These are phyloP conservation scores for Colletotrichum sp. DNA, from an alignment of 2,329 filamentous ascomycete genomes.

Conservation along the genomic window DNA sequence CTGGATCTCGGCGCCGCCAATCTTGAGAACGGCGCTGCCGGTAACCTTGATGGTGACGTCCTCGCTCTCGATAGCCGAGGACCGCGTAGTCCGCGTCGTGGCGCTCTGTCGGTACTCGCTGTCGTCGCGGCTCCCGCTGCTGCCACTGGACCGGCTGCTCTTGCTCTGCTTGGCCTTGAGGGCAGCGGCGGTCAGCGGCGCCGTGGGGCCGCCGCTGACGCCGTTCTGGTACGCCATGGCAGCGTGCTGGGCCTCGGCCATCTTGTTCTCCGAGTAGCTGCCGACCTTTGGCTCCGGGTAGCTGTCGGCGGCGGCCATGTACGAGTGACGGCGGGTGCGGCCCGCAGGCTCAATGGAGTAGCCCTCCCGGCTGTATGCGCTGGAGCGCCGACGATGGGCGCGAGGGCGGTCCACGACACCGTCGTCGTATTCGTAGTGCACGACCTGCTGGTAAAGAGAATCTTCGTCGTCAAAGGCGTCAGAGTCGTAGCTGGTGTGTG, in stretches of 20 bases:
- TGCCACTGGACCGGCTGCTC: constrained; percentile 62
- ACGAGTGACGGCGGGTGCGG: constrained; percentile 43
- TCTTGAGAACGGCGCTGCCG: constrained; percentile 59
- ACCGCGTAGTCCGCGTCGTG: constrained; percentile 65
- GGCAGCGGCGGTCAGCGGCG: constrained; percentile 60
- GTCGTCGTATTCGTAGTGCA: constrained; percentile 38
- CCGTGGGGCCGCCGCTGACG: constrained; percentile 46
- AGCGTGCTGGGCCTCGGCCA: constrained; percentile 47
- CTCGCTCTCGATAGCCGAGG: constrained; percentile 49
- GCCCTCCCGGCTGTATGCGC: constrained; percentile 41
- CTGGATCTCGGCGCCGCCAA: constrained; percentile 63
- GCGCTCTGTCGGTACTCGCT: constrained; percentile 67
- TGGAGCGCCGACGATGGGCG: constrained; percentile 30
- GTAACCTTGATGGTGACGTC: constrained; percentile 67
- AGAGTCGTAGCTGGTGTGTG: constrained; percentile 37
- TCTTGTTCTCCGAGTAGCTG: constrained; percentile 40
- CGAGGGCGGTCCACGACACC: constrained; percentile 36
- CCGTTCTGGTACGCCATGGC: constrained; percentile 59
- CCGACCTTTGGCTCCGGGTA: constrained; percentile 41
- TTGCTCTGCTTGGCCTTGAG: constrained; percentile 53
- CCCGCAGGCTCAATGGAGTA: constrained; percentile 45
- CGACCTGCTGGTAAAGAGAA: constrained; percentile 42
- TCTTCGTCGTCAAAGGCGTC: constrained; percentile 40
- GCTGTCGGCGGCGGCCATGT: constrained; percentile 41
- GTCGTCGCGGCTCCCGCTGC: constrained; percentile 65